Conservation (phyloP, 768 basidiomycete genomes). For the Boletus barrowsii region DNA sequence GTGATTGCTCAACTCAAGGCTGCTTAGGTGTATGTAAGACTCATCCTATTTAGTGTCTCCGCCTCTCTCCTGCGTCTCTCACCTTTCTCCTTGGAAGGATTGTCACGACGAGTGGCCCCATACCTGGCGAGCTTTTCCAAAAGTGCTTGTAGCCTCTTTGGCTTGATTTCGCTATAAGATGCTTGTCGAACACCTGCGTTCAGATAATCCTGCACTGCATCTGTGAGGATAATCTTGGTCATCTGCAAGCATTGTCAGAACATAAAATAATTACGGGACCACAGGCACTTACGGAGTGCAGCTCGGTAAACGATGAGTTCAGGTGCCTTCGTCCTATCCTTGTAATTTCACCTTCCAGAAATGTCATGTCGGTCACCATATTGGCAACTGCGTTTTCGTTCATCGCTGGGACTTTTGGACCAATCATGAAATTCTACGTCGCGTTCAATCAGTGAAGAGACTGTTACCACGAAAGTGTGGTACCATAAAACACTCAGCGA, state of each 20-base stretch:
- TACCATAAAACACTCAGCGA: conserved; percentile 87
- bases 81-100: conserved; percentile 56
- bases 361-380: conserved; percentile 80
- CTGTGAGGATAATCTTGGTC: conserved; percentile 65
- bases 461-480: conserved; percentile 34
- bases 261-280: neutral
- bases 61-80: conserved; percentile 76
- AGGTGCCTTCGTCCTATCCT: conserved; percentile 71
- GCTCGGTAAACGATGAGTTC: conserved; percentile 69
- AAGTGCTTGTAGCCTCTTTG: conserved; percentile 67
- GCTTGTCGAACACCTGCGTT: conserved; percentile 66
- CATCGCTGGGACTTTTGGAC: conserved; percentile 69
- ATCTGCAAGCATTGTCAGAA: conserved; percentile 43
- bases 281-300: conserved; percentile 62
- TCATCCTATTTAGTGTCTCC: conserved; percentile 67
- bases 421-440: conserved; percentile 70
- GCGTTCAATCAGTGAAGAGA: conserved; percentile 2
- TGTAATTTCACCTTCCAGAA: conserved; percentile 84
- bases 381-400: conserved; percentile 91
- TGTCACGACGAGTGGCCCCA: conserved; percentile 61
- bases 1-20: neutral
- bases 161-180: conserved; percentile 62
- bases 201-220: conserved; percentile 78
- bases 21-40: conserved; percentile 15
- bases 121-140: conserved; percentile 77